Base-by-base conservation (phyloP, 2,329 filamentous ascomycete species). In the Colletotrichum coccodes region DNA sequence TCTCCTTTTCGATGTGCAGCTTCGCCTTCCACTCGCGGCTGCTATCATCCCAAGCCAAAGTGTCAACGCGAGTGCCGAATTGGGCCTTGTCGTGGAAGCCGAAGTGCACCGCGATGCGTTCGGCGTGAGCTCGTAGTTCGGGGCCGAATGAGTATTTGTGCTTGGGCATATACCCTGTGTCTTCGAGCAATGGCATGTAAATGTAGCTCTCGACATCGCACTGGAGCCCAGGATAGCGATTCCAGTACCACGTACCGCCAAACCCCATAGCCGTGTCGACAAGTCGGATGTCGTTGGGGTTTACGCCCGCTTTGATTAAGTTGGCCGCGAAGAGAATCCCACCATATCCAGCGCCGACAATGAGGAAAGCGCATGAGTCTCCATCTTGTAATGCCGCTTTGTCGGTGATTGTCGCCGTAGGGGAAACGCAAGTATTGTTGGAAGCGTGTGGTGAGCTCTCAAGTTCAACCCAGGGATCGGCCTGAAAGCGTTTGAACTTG, bases 131-230 rank as follows among this genome's bases (percentile, higher is more conserved):
- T 91, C 89, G 5, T 88, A 77, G 72, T 91, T 87, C 85, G 3
- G 75, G 71, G 0, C 82, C 84, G 11, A 76, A 76, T 0, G 82
- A 77, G 70, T 86, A 87, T 47, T 81, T 81, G 49, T 86, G 79
- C 18, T 79, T 84, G 0, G 89, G 89, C 74, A 90, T 83, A 72
- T 89, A 90, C 0, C 84, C 84, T 2, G 82, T 89, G 75, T 90
- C 87, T 68, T 91, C 88, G 2, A 91, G 80, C 14, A 89, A 76
- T 4, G 88, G 88, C 77, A 90, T 76, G 72, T 91, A 91, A n/a
- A 83, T 80, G 71, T 87, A 89, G 59, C 82, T 82, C 75, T 91
- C 89, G 3, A 89, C 78, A 72, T 91, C 89, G 73, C 88, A 91
- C 71, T 81, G 80, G 11, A 85, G 73, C 0, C 83, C 84, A 0